Percentiles rank a stretch among this genome's conserved stretches.
phyloP scores from a whole-genome alignment of 768 basidiomycete species.

The button mushroom (Agaricus bisporus) region DNA sequence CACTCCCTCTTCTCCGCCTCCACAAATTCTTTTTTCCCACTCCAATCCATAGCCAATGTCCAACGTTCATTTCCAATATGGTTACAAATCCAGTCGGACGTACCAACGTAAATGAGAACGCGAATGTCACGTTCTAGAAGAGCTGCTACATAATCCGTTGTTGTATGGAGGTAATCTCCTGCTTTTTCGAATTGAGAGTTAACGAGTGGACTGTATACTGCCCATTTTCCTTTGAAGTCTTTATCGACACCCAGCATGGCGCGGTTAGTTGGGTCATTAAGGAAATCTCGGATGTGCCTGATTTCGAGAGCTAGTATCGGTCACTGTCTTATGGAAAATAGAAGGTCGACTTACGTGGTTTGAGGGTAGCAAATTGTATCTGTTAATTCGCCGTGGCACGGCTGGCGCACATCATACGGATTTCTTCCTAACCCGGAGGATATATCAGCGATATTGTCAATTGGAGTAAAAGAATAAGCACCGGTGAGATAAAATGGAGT shows the following conservation, averaged over 20 bases:
- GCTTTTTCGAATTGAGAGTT: no score
- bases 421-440: constrained; percentile 31
- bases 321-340: no score
- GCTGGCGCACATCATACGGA: constrained; percentile 65
- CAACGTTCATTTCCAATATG: constrained; percentile 71
- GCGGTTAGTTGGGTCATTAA: no score
- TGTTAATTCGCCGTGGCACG: constrained; percentile 42
- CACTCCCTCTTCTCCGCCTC: constrained; percentile 46
- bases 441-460: no score
- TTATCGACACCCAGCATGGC: no score
- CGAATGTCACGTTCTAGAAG: constrained; percentile 69
- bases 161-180: no score
- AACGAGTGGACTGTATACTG: no score
- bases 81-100: constrained; percentile 73
- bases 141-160: constrained; percentile 52
- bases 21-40: constrained; percentile 42
- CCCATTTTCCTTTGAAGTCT: no score
- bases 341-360: constrained; percentile 32
- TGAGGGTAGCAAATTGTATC: constrained; percentile 52
- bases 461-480: constrained; percentile 26
- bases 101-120: constrained; percentile 65
- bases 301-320: no score
- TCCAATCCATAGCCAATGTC: constrained; percentile 69
- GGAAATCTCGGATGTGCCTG: no score
- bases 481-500: constrained; percentile 37